Evolutionary conservation across 345 rosid genomes (phyloP).

Genomic region (Streptanthus diversifolius): DNA sequence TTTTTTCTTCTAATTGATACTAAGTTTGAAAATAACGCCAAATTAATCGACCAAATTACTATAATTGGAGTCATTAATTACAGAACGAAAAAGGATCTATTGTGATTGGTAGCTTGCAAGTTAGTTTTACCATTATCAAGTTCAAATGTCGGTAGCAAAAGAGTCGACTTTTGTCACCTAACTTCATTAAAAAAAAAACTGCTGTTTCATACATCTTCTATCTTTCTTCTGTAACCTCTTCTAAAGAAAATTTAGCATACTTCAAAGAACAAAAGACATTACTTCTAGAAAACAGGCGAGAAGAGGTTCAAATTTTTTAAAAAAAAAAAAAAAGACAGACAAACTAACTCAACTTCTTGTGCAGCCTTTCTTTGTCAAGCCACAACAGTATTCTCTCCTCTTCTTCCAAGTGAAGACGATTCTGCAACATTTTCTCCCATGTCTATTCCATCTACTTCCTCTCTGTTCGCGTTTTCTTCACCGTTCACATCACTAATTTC

Average conservation of each 20-base stretch:
- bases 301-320: neutral
- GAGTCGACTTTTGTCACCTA: neutral
- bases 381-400: constrained; percentile 30
- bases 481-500: constrained; percentile 8
- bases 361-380: constrained; percentile 21
- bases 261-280: neutral
- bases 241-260: constrained; percentile 11
- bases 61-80: neutral
- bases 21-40: no score
- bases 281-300: neutral
- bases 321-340: neutral
- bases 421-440: constrained; percentile 28
- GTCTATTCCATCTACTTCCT: constrained; percentile 27
- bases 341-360: constrained; percentile 21
- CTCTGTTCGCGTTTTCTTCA: constrained; percentile 22
- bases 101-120: neutral
- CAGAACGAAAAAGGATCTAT: neutral
- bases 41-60: no score
- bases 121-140: neutral
- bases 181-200: neutral
- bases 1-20: neutral
- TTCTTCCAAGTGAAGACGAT: constrained; percentile 28
- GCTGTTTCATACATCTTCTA: neutral
- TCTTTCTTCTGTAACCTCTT: constrained; percentile 12
- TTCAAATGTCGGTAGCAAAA: neutral